These are phyloP conservation scores for Bremia lactucae DNA, from an alignment of 352 stramenopile species.

Conservation along the genomic window DNA sequence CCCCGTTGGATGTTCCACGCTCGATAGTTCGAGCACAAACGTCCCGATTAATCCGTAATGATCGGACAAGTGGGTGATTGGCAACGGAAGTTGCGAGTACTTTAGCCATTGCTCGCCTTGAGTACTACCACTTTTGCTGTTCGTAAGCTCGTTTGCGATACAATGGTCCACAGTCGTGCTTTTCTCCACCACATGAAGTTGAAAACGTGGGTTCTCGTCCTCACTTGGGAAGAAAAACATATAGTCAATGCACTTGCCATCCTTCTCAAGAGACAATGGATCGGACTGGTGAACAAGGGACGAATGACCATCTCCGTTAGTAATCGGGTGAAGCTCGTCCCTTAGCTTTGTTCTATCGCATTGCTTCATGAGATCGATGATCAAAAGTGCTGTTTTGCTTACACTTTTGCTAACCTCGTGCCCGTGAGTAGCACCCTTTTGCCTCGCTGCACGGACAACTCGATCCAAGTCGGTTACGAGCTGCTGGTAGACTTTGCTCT, in stretches of 20 bases:
- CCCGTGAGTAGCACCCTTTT: constrained; percentile 16
- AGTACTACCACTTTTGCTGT: constrained; percentile 14
- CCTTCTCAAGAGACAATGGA: constrained; percentile 31
- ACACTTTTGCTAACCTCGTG: constrained; percentile 5
- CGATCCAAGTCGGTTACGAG: constrained; percentile 37
- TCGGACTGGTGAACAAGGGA: constrained; percentile 41
- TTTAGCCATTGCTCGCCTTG: constrained; percentile 4
- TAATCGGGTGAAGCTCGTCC: constrained; percentile 54
- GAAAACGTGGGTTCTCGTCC: constrained; percentile 22
- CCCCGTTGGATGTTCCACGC: constrained; percentile 36
- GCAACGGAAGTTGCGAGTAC: constrained; percentile 17
- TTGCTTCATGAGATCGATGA: constrained; percentile 66
- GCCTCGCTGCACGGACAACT: constrained; percentile 23
- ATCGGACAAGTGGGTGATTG: constrained; percentile 74
- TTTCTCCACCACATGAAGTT: constrained; percentile 30
- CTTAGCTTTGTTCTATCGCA: constrained; percentile 38
- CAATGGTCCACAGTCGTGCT: constrained; percentile 52
- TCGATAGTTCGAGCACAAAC: constrained; percentile 38
- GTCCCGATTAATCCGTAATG: constrained; percentile 55
- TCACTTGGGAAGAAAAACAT: constrained; percentile 59
- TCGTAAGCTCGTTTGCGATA: constrained; percentile 24
- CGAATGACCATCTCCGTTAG: constrained; percentile 70
- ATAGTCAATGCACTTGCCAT: constrained; percentile 83
- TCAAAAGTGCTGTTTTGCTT: constrained; percentile 4
- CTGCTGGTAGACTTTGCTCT: constrained; percentile 56